Evolutionary conservation across 1,284 basidiomycete species (phyloP), one percentile per base, ranked within the genome.

Genomic region (Phellopilus nigrolimitatus): DNA sequence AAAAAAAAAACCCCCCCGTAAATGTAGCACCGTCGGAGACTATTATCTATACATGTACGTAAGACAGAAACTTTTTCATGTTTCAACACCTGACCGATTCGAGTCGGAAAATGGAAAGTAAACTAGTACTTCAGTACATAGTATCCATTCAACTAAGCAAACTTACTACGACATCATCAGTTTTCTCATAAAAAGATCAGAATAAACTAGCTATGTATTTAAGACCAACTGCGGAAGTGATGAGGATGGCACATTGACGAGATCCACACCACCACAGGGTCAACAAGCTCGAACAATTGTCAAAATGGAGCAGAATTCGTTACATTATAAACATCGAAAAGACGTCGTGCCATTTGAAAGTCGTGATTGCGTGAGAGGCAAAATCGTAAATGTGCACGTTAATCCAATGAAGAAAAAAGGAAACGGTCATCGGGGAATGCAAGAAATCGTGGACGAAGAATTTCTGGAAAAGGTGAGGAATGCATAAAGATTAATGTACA

Each of bases 401-500:
- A 28, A 34, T 33, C 45, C 41, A 22, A 37, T 49, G 25, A 50
- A 33, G 24, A 46, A 41, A 27, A 46, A 41, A 27, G 33, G 36
- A 19, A 37, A 48, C 25, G 38, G 34, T n/a, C 34, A 34, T 43
- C 12, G 34, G n/a, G n/a, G n/a, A n/a, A n/a, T n/a, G n/a, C n/a
- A n/a, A n/a, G 17, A 43, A 30, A 30, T 41, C 46, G 28, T 41
- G 30, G 38, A 36, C 33, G 12, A 43, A 15, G 40, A 44, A 39
- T 17, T n/a, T n/a, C n/a, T n/a, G n/a, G n/a, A n/a, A n/a, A n/a
- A n/a, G n/a, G n/a, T n/a, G n/a, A 27, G 34, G 31, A 49, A 28
- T 21, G 51, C 39, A 48, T 46, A 49, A 21, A 24, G 21, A 42
- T 50, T 15, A 42, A 28, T 46, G 38, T 37, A 21, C 48, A 49